These are phyloP conservation scores for Panicum virgatum DNA, from an alignment of 202 grass and related monocot genomes.

Conservation along the genomic window DNA sequence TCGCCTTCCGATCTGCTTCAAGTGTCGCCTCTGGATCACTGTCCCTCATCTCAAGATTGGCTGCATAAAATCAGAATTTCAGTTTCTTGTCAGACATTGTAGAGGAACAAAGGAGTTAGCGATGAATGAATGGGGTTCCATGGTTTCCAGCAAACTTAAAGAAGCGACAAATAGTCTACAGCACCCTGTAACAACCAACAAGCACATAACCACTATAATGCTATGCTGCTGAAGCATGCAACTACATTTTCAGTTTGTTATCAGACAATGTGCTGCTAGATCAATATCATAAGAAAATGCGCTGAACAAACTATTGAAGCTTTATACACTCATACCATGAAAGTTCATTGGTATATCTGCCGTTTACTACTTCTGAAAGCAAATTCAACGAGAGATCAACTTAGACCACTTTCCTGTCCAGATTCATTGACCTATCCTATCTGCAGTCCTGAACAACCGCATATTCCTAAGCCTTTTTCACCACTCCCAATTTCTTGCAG, in stretches of 20 bases:
- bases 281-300: neutral
- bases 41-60: constrained; percentile 65
- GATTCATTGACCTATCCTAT: constrained; percentile 7
- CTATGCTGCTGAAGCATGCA: neutral
- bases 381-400: neutral
- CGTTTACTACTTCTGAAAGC: neutral
- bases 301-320: neutral
- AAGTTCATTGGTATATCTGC: neutral
- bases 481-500: neutral
- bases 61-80: constrained; percentile 36
- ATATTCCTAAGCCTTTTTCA: neutral
- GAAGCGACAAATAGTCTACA: neutral
- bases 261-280: neutral
- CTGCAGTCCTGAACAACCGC: neutral
- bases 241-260: neutral
- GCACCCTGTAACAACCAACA: neutral
- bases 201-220: neutral
- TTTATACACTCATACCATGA: neutral
- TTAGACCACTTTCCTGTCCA: neutral
- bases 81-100: constrained; percentile 21
- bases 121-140: neutral
- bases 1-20: constrained; percentile 47
- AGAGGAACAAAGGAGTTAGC: neutral
- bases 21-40: constrained; percentile 44
- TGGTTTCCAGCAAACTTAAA: neutral